These are phyloP conservation scores for Purpureocillium lavendulum DNA, from an alignment of 2,329 filamentous ascomycete genomes.

Conservation along the genomic window DNA sequence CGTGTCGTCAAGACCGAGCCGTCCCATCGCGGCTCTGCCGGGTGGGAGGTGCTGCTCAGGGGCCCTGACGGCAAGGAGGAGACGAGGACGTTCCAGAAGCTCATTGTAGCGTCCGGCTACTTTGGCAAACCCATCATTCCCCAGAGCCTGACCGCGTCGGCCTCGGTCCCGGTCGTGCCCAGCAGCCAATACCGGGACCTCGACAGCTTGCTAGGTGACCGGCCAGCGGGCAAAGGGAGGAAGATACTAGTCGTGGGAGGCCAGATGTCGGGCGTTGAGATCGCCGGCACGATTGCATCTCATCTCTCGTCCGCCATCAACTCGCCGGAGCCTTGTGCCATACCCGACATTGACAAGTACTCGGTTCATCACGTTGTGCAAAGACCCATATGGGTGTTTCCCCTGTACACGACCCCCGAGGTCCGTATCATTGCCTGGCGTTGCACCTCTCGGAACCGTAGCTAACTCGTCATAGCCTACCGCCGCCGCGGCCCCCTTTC, in stretches of 20 bases:
- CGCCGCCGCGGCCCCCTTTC: slow-evolving; percentile 47
- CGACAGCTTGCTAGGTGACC: slow-evolving; percentile 33
- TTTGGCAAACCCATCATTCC: slow-evolving; percentile 56
- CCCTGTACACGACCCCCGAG: slow-evolving; percentile 45
- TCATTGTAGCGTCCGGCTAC: slow-evolving; percentile 69
- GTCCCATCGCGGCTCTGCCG: slow-evolving; percentile 21
- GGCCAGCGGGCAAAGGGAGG: slow-evolving; percentile 28
- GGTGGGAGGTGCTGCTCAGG: slow-evolving; percentile 32
- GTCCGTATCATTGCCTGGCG: slow-evolving; percentile 29
- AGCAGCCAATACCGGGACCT: slow-evolving; percentile 59
- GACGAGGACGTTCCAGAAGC: slow-evolving; percentile 55
- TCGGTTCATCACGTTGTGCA: slow-evolving; percentile 62
- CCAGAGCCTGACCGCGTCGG: slow-evolving; percentile 24
- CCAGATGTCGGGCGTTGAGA: slow-evolving; percentile 76
- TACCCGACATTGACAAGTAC: slow-evolving; percentile 38
- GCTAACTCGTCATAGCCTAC: slow-evolving; percentile 24
- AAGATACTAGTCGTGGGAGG: slow-evolving; percentile 71
- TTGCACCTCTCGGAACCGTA: no score
- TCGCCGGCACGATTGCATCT: slow-evolving; percentile 61
- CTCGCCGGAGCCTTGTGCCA: slow-evolving; percentile 33
- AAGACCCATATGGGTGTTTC: slow-evolving; percentile 64
- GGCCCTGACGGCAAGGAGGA: slow-evolving; percentile 24
- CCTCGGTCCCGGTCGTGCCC: slow-evolving; percentile 49
- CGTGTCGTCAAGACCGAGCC: slow-evolving; percentile 31
- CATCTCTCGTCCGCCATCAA: slow-evolving; percentile 58